These are phyloP conservation scores for Coprinopsis sp. DNA, from an alignment of 768 basidiomycete genomes.

Conservation along the genomic window DNA sequence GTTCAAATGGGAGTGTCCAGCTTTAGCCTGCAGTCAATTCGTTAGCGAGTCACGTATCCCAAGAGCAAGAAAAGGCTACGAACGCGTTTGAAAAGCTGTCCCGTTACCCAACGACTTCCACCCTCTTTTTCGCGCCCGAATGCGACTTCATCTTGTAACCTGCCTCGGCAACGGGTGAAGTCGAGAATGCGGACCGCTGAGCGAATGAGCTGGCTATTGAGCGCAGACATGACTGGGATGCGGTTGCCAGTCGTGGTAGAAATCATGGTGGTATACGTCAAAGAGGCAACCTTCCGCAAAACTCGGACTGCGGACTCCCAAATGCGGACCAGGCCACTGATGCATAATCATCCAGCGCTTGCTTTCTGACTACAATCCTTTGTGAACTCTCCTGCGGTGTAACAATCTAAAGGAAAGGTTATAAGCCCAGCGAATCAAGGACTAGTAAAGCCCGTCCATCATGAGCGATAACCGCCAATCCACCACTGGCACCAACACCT, in stretches of 20 bases:
- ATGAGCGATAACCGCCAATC: slow-evolving; percentile 33
- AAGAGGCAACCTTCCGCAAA: no score
- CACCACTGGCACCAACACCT: slow-evolving; percentile 36
- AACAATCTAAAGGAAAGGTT: no score
- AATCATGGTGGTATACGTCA: slow-evolving; percentile 22
- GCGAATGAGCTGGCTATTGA: slow-evolving; percentile 14
- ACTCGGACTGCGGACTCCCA: no score
- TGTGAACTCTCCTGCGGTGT: no score
- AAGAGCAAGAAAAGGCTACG: slow-evolving; percentile 16
- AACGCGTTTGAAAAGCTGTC: slow-evolving; percentile 69
- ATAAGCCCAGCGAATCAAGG: no score
- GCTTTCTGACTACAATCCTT: neutral
- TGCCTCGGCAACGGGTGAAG: slow-evolving; percentile 48
- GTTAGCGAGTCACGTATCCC: neutral
- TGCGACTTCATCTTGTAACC: slow-evolving; percentile 80
- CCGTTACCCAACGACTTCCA: slow-evolving; percentile 70
- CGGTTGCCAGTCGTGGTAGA: slow-evolving; percentile 20
- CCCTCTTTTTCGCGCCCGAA: slow-evolving; percentile 75
- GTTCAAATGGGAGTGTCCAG: slow-evolving; percentile 72
- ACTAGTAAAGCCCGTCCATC: no score
- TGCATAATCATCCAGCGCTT: neutral
- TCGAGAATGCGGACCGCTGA: slow-evolving; percentile 51
- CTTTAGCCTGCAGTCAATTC: slow-evolving; percentile 46
- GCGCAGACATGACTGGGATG: slow-evolving; percentile 20
- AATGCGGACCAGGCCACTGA: no score